Base-by-base conservation (phyloP, 2,329 filamentous ascomycete genomes). In the Verticillium nonalfalfae region DNA sequence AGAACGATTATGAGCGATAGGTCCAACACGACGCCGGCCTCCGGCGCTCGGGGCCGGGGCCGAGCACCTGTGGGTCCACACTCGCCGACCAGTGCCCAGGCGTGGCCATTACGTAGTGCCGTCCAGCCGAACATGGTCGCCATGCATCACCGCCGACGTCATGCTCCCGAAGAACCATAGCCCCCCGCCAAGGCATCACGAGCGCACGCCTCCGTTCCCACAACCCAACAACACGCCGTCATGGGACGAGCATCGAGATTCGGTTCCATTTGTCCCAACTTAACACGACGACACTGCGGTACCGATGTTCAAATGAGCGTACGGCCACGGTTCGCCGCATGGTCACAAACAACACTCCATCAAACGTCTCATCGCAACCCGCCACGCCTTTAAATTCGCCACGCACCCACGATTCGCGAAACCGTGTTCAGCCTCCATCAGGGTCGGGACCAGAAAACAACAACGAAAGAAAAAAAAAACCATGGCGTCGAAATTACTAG, bases 181-280 rank as follows among this genome's bases (percentile, higher is more conserved):
- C 26, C 26, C 26, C 26, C 26, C 26, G 26, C 26, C 26, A 31
- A 18, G 18, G 5, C 15, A 52, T 52, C 45, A 21, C 45, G 45
- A 52, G 45, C n/a, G 45, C 18, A 52, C 45, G 10, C 7, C 18
- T 21, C 18, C 18, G n/a, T 52, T 31, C 45, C 21, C 45, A 21
- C 18, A n/a, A n/a, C n/a, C 45, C 13, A 52, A 52, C 18, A 31
- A 21, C 7, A 11, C 45, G 15, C 18, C 45, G 45, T 52, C 45
- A 52, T 52, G 45, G 45, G 4, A 18, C 18, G 21, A 52, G 11
- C 45, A 52, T 52, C 45, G 18, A 52, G n/a, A 52, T 52, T 18
- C 10, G 11, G 3, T 18, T 31, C 57, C 63, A 57, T 45, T 13
- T 13, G 58, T 58, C 58, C 58, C 52, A 64, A 57, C 62, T 58